Percentiles rank a stretch among this genome's conserved stretches.
Conservation (phyloP, 257 asterid species). For the Sherardia arvensis region DNA sequence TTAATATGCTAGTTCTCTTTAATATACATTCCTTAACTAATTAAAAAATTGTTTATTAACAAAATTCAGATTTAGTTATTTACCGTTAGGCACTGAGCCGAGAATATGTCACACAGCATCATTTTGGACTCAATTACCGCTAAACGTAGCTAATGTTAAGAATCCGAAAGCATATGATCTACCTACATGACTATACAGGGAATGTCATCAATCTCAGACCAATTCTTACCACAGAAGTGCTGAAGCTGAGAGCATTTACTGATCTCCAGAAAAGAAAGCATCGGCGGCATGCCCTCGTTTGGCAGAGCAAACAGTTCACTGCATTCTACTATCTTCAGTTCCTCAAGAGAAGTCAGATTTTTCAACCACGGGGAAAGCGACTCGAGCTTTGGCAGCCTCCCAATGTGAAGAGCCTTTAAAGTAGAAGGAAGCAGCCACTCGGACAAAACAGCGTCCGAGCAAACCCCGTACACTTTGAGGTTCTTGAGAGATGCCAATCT, state of each 20-base stretch:
- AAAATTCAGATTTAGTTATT: not conserved
- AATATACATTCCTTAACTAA: too few species aligned
- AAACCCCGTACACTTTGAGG: slow-evolving; percentile 31
- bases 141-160: too few species aligned
- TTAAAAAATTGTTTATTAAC: too few species aligned
- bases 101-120: too few species aligned
- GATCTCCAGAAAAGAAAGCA: slow-evolving; percentile 42
- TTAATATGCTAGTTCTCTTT: too few species aligned
- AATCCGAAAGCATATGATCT: not conserved
- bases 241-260: slow-evolving; percentile 32
- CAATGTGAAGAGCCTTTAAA: slow-evolving; percentile 31
- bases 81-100: too few species aligned
- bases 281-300: slow-evolving; percentile 30
- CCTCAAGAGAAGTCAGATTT: slow-evolving; percentile 40
- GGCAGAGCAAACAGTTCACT: slow-evolving; percentile 27
- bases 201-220: slow-evolving; percentile 36
- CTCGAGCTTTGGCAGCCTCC: slow-evolving; percentile 21
- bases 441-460: slow-evolving; percentile 25
- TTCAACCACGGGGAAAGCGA: slow-evolving; percentile 45
- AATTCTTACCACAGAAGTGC: slow-evolving; percentile 22
- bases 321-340: slow-evolving; percentile 37
- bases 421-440: slow-evolving; percentile 42
- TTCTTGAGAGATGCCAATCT: slow-evolving; percentile 37
- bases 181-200: slow-evolving; percentile 50
- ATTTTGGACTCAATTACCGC: too few species aligned